phyloP scores from a whole-genome alignment of 345 rosid species.

The Rhizophora apiculata region DNA sequence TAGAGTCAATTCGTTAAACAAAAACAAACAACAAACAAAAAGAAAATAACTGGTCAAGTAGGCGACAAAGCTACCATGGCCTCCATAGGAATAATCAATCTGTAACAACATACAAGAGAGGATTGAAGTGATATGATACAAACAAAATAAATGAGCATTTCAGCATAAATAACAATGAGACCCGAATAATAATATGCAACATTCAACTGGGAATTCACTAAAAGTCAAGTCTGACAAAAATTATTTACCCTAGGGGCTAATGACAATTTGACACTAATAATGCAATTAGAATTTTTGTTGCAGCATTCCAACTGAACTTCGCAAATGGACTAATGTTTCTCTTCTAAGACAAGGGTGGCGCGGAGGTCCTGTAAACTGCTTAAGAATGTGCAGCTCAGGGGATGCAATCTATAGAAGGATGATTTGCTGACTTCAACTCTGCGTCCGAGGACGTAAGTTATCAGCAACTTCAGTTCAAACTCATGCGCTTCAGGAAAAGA shows the following conservation, averaged over 20 bases:
- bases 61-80: too few relatives aligned
- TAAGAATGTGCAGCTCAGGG: background rate
- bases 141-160: slow-evolving; percentile 14
- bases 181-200: slow-evolving; percentile 24
- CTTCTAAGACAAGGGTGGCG: slow-evolving; percentile 1
- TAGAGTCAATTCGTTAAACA: too few relatives aligned
- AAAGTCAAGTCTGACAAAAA: slow-evolving; percentile 1
- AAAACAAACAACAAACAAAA: too few relatives aligned
- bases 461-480: background rate
- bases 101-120: too few relatives aligned
- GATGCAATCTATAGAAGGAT: slow-evolving; percentile 3
- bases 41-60: background rate
- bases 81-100: too few relatives aligned
- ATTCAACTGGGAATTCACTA: slow-evolving; percentile 8
- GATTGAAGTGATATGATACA: background rate
- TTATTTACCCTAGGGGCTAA: slow-evolving; percentile 33
- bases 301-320: slow-evolving; percentile 9
- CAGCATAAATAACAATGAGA: slow-evolving; percentile 1
- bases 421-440: slow-evolving; percentile 15
- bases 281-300: slow-evolving; percentile 8
- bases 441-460: background rate
- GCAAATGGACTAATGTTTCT: slow-evolving; percentile 4
- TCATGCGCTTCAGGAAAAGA: too few relatives aligned
- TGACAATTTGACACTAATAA: background rate
- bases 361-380: slow-evolving; percentile 7